A percentile compares a stretch with the other conserved stretches of the same genome.
These are phyloP conservation scores for Myochromella boudieri DNA, from an alignment of 768 basidiomycete genomes.

Conservation along the genomic window DNA sequence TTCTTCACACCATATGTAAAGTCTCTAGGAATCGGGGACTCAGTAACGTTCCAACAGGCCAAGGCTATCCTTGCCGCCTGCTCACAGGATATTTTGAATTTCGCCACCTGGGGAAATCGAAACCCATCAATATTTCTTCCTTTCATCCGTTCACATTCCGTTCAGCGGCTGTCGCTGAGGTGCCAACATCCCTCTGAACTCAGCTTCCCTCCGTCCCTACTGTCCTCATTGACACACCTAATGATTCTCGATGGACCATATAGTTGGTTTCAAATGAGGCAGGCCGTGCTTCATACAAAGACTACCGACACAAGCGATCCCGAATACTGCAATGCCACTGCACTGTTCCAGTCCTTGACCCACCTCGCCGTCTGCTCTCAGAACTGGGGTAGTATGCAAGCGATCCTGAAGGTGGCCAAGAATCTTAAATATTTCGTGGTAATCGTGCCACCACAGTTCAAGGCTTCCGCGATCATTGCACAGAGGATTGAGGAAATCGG, in stretches of 20 bases:
- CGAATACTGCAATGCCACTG: conserved; percentile 4
- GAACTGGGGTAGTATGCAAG: conserved; percentile 22
- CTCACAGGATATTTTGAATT: conserved; percentile 15
- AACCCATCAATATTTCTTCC: conserved; percentile 21
- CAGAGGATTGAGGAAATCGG: conserved; percentile 19
- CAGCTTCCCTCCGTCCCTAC: conserved; percentile 19
- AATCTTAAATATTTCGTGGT: conserved; percentile 22
- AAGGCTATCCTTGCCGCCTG: conserved; percentile 18
- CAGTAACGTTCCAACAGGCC: conserved; percentile 20
- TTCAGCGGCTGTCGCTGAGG: conserved; percentile 14
- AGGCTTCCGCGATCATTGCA: conserved; percentile 14
- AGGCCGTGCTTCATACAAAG: conserved; percentile 14
- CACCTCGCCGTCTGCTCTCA: conserved; percentile 21
- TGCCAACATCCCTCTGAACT: conserved; percentile 17
- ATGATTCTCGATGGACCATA: conserved; percentile 21
- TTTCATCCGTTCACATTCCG: conserved; percentile 15
- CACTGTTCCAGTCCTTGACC: conserved; percentile 18
- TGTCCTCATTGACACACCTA: conserved; percentile 25
- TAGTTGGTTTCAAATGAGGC: conserved; percentile 20
- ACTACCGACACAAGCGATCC: neutral
- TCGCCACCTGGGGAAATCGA: conserved; percentile 17
- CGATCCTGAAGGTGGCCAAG: conserved; percentile 17
- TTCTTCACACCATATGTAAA: conserved; percentile 10
- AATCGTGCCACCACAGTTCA: conserved; percentile 14
- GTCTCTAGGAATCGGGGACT: conserved; percentile 16